Conservation (phyloP, 345 rosid genomes). For the Crucihimalaya himalaica region DNA sequence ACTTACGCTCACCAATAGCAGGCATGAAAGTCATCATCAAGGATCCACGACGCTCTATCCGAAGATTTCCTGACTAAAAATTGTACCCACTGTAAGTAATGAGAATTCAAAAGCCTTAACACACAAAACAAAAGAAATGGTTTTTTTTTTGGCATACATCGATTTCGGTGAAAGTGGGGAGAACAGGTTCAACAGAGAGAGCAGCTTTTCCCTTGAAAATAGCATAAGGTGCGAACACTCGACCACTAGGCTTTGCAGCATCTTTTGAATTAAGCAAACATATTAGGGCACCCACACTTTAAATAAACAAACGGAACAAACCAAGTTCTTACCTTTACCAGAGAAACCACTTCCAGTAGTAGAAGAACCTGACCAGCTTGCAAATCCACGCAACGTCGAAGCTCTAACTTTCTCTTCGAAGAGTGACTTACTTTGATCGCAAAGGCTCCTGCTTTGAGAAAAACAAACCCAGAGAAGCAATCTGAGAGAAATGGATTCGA, state of each 20-base stretch:
- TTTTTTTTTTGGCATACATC: conserved; percentile 44
- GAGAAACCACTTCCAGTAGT: conserved; percentile 36
- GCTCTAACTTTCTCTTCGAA: conserved; percentile 34
- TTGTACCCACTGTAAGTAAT: background rate
- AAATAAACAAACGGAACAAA: background rate
- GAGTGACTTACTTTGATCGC: conserved; percentile 32
- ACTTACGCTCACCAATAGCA: conserved; percentile 84
- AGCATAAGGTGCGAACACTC: conserved; percentile 72
- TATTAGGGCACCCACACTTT: background rate
- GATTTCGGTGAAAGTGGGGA: conserved; percentile 61
- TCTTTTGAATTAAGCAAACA: conserved; percentile 23
- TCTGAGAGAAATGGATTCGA: background rate
- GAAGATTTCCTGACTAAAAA: conserved; percentile 57
- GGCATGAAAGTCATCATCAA: conserved; percentile 83
- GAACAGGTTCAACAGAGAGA: conserved; percentile 67
- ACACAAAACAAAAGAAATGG: background rate
- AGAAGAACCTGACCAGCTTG: conserved; percentile 49
- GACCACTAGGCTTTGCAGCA: conserved; percentile 43
- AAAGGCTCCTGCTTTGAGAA: conserved; percentile 43
- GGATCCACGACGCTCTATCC: conserved; percentile 69
- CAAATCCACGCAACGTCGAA: conserved; percentile 40
- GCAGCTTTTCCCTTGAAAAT: conserved; percentile 92
- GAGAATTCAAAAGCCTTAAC: conserved; percentile 14
- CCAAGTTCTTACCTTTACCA: conserved; percentile 40
- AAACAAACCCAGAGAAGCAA: background rate